Conservation (phyloP, 345 rosid species). For the Melaleuca alternifolia region DNA sequence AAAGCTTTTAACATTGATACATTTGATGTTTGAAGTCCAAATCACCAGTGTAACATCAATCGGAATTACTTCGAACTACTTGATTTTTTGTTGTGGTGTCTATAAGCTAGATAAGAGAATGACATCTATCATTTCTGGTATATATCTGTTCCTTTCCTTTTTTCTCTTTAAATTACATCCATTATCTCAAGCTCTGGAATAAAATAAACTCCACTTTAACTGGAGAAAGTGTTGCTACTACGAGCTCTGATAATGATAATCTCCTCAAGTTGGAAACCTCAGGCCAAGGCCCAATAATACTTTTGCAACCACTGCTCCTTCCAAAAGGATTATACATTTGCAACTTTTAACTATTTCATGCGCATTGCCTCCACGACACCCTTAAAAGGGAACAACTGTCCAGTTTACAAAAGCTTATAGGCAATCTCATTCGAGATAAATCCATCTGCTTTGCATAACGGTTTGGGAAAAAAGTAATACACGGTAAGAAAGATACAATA, state of each 20-base stretch:
- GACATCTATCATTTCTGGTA: not conserved
- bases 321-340: not conserved
- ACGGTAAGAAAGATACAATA: not conserved
- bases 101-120: not conserved
- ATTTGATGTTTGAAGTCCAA: not conserved
- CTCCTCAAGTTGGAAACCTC: not conserved
- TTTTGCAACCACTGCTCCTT: not conserved
- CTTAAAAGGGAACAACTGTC: not conserved
- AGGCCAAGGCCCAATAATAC: not conserved
- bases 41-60: not conserved
- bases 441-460: not conserved
- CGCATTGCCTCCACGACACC: not conserved
- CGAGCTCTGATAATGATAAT: not conserved
- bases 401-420: not conserved
- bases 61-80: not conserved
- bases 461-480: not conserved
- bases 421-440: not conserved
- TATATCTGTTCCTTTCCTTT: not conserved
- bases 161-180: not conserved
- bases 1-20: not conserved
- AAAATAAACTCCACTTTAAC: not conserved
- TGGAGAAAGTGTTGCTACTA: not conserved
- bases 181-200: not conserved
- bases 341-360: not conserved
- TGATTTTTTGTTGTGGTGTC: not conserved